phyloP scores from a whole-genome alignment of 1,284 basidiomycete species.

The Trametes pubescens region DNA sequence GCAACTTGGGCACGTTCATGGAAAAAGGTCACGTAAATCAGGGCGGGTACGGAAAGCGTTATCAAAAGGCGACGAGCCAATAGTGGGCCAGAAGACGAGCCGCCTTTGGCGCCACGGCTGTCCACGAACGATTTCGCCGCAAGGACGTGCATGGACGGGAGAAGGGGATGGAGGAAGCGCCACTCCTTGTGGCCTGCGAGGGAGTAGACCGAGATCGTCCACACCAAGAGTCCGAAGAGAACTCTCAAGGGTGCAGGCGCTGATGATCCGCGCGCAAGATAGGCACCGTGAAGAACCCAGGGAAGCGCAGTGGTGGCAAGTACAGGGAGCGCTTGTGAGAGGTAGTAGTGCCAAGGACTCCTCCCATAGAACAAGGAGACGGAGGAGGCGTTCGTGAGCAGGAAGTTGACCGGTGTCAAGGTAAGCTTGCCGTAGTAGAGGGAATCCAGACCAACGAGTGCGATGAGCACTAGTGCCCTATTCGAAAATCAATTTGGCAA shows the following conservation, averaged over 20 bases:
- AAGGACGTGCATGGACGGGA: constrained; percentile 87
- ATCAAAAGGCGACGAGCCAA: constrained; percentile 53
- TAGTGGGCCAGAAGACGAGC: constrained; percentile 22
- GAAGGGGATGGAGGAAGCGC: constrained; percentile 93
- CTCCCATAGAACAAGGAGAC: constrained; percentile 96
- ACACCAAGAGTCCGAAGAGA: constrained; percentile 62
- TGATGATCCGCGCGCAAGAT: constrained; percentile 43
- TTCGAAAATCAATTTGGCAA: not conserved
- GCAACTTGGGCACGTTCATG: constrained; percentile 84
- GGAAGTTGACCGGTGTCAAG: constrained; percentile 85
- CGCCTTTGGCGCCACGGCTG: constrained; percentile 19
- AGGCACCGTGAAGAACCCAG: constrained; percentile 71
- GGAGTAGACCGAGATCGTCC: constrained; percentile 82
- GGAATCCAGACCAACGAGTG: constrained; percentile 66
- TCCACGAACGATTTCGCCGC: constrained; percentile 77
- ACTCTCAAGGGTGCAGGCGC: constrained; percentile 45
- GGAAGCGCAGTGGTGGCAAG: constrained; percentile 78
- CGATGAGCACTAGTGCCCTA: constrained; percentile 49
- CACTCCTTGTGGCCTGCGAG: constrained; percentile 93
- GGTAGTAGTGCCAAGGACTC: constrained; percentile 88
- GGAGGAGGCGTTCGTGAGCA: constrained; percentile 80
- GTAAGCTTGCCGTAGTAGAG: constrained; percentile 74
- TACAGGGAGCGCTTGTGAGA: constrained; percentile 88
- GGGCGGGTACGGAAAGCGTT: constrained; percentile 62
- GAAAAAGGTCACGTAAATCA: constrained; percentile 72